Base-by-base conservation (phyloP, 1,284 basidiomycete genomes). In the Pascua sp. region DNA sequence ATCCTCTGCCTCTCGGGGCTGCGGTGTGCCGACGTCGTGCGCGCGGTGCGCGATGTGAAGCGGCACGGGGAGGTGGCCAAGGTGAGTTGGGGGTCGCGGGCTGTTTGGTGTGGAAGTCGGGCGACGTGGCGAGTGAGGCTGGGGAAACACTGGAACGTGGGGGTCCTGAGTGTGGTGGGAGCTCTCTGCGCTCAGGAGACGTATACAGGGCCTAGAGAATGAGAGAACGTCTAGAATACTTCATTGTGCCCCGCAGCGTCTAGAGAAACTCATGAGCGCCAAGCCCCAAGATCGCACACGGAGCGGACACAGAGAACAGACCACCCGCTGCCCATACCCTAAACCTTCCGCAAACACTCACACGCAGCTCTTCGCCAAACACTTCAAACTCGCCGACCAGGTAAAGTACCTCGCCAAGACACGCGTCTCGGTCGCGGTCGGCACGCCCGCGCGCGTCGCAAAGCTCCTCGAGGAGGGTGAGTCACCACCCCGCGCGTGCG, bases 351-450 rank as follows among this genome's bases (percentile, higher is more conserved):
- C 39, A 5, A 39, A 7, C 41, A 24, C 42, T 50, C 5, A 42
- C 45, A 24, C n/a, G 18, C 44, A 76, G 77, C 69, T 79, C 16
- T 79, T 79, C 49, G 77, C 77, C 3, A 79, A 79, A 50, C 77
- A 79, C 59, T 75, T 79, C 64, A 79, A 79, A 51, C 52, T 74
- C 32, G 66, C 70, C 8, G 77, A 78, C 37, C 77, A 79, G 61
- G 67, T 73, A 49, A 74, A 75, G 50, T 76, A 76, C 57, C 69
- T 79, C 44, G 61, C 65, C 11, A 67, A 70, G 43, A 78, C 75
- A 17, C 70, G 68, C 44, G 67, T 77, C 9, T 70, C 73, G 11
- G 70, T 78, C 45, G 77, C 76, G 2, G 77, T 78, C 17, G 77
- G 77, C 9, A 79, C 77, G 7, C 77, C 77, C 0, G 75, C 71